Conservation (phyloP, 73 alveolate genomes). For the Tetrahymena thermophila region DNA sequence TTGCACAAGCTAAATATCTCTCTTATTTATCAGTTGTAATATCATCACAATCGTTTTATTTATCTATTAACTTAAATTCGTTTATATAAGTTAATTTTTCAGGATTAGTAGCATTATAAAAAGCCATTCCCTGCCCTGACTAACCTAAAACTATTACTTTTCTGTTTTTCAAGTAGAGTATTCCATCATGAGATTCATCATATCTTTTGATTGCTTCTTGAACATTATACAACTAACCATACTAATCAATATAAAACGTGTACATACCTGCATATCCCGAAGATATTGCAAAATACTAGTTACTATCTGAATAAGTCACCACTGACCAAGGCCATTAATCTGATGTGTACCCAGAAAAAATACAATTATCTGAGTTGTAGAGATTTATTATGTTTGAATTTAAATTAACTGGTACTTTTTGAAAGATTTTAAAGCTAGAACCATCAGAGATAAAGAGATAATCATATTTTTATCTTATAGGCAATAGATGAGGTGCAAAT, state of each 20-base stretch:
- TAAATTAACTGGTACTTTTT: not conserved
- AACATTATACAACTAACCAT: not conserved
- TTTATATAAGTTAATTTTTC: not conserved
- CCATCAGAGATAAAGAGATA: not conserved
- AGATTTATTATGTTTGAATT: not conserved
- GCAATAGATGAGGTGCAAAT: not conserved
- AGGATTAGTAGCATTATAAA: not conserved
- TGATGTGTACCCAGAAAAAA: not conserved
- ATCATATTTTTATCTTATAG: not conserved
- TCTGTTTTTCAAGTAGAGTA: not conserved
- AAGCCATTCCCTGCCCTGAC: not conserved
- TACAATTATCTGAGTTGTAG: not conserved
- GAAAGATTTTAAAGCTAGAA: not conserved
- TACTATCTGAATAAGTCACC: not conserved
- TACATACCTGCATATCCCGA: not conserved
- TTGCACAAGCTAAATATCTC: not conserved
- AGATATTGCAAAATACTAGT: not conserved
- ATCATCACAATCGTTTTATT: not conserved
- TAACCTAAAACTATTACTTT: not conserved
- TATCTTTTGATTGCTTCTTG: not conserved
- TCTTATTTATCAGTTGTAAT: not conserved
- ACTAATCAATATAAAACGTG: not conserved
- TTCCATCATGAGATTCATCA: not conserved
- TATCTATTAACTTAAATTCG: not conserved
- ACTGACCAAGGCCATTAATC: not conserved